These are phyloP conservation scores for Striga asiatica DNA, from an alignment of 257 asterid genomes.

Conservation along the genomic window DNA sequence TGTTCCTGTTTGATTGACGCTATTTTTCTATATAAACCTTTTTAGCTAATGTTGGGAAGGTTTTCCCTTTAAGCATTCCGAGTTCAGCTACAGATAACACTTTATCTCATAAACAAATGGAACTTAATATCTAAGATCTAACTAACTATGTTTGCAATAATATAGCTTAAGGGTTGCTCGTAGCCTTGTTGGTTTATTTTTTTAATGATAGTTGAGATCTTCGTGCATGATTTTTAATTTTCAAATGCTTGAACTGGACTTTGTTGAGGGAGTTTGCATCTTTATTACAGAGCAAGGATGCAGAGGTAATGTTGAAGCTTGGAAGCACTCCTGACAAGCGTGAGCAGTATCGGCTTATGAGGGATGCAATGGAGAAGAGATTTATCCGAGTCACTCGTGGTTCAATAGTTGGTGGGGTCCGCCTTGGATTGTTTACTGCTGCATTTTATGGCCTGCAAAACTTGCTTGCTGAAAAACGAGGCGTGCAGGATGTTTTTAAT, in stretches of 20 bases:
- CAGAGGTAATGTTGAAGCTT: conserved; percentile 93
- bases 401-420: conserved; percentile 87
- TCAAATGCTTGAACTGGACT: background rate
- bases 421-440: conserved; percentile 95
- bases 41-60: no score
- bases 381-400: conserved; percentile 86
- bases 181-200: no score
- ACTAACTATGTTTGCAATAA: no score
- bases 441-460: conserved; percentile 78
- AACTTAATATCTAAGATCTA: no score
- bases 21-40: no score
- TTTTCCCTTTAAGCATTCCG: no score
- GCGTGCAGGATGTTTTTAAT: conserved; percentile 77
- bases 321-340: conserved; percentile 97
- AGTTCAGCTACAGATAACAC: no score
- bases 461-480: conserved; percentile 78
- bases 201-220: background rate
- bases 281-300: conserved; percentile 77
- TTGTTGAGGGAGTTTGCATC: conserved; percentile 15
- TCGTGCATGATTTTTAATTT: background rate
- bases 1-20: background rate
- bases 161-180: no score
- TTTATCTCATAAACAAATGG: no score
- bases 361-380: conserved; percentile 98
- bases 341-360: conserved; percentile 85